Evolutionary conservation across 768 basidiomycete genomes (phyloP).

Genomic region (Pleurotus giganteus): DNA sequence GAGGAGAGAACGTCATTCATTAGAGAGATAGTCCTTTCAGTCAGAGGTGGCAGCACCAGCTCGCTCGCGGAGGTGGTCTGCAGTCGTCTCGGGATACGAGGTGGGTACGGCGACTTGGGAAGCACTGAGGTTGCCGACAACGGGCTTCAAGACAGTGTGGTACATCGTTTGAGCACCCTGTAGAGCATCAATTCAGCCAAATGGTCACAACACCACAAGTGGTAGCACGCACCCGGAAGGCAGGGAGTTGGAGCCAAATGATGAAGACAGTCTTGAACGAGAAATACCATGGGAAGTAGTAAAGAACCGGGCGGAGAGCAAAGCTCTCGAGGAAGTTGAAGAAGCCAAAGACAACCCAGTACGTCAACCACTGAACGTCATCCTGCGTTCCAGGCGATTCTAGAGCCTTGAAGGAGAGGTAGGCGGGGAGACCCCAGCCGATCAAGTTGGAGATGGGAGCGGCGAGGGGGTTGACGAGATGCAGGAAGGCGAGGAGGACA

Average conservation of each 20-base stretch:
- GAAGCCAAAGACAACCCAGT: constrained; percentile 94
- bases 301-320: constrained; percentile 78
- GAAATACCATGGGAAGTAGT: constrained; percentile 95
- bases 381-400: constrained; percentile 82
- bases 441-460: constrained; percentile 91
- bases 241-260: constrained; percentile 88
- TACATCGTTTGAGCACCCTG: constrained; percentile 89
- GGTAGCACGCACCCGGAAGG: constrained; percentile 65
- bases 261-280: constrained; percentile 90
- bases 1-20: background rate
- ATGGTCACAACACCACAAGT: background rate
- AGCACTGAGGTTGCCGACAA: constrained; percentile 62
- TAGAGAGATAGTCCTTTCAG: background rate
- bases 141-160: constrained; percentile 71
- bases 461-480: constrained; percentile 89
- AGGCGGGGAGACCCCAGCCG: constrained; percentile 93
- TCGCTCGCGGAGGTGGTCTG: constrained; percentile 28
- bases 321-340: constrained; percentile 92
- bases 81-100: constrained; percentile 48
- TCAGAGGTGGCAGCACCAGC: constrained; percentile 1
- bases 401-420: constrained; percentile 92
- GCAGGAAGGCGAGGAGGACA: constrained; percentile 64
- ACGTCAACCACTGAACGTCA: constrained; percentile 95
- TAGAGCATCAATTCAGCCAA: constrained; percentile 12
- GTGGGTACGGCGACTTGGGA: constrained; percentile 42